Evolutionary conservation across 1,284 basidiomycete species (phyloP).

Genomic region (Trichosporon sp.): DNA sequence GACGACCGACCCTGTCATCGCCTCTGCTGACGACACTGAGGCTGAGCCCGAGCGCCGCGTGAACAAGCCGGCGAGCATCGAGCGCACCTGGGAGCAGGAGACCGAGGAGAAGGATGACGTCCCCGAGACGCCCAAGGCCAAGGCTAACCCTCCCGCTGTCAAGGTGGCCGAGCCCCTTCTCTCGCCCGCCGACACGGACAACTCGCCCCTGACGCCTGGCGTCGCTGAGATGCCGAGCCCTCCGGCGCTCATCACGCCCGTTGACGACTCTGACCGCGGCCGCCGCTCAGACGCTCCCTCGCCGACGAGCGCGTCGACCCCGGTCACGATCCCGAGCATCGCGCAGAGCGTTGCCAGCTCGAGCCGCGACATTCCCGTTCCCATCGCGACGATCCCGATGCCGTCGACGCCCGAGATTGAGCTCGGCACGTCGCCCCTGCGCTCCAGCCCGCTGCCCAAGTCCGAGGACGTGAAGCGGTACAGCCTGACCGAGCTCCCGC

Average conservation of each 20-base stretch:
- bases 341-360: background rate
- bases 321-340: background rate
- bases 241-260: background rate
- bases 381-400: background rate
- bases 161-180: background rate
- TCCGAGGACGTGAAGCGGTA: constrained; percentile 14
- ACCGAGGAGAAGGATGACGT: constrained; percentile 1
- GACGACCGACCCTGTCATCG: constrained; percentile 16
- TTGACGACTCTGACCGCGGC: background rate
- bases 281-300: constrained; percentile 9
- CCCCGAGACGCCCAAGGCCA: constrained; percentile 4
- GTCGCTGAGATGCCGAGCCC: background rate
- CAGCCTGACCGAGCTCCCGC: constrained; percentile 17
- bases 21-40: background rate
- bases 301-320: background rate
- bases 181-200: background rate
- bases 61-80: background rate
- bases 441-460: background rate
- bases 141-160: background rate
- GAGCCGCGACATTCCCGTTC: background rate
- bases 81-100: constrained; percentile 9
- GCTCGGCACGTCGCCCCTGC: constrained; percentile 13
- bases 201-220: constrained; percentile 13
- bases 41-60: background rate
- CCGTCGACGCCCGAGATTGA: constrained; percentile 11